Conservation (phyloP, 257 asterid species). For the Nicotiana otophora region DNA sequence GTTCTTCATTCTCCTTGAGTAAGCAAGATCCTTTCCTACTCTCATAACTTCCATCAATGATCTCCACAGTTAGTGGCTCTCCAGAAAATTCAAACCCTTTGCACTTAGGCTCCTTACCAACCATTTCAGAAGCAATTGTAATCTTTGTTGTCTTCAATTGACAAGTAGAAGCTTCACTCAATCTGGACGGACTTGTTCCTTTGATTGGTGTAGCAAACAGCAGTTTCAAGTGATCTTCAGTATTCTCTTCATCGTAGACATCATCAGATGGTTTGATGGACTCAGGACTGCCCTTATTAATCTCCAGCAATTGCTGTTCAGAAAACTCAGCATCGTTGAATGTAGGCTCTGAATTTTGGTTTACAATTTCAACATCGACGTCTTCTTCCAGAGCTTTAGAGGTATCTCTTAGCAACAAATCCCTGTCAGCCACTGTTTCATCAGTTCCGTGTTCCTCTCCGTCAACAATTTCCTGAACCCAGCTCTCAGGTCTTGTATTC, state of each 20-base stretch:
- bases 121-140: neutral
- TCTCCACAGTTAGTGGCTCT: neutral
- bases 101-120: neutral
- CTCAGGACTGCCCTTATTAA: neutral
- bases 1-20: neutral
- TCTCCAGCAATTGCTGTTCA: neutral
- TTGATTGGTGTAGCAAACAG: constrained; percentile 1
- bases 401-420: neutral
- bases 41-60: neutral
- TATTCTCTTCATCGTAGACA: neutral
- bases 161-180: neutral
- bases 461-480: neutral
- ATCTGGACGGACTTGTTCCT: neutral
- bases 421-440: neutral
- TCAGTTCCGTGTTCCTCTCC: neutral
- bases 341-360: neutral
- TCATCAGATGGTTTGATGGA: neutral
- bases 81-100: neutral
- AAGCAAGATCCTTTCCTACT: neutral
- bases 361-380: neutral
- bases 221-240: constrained; percentile 1
- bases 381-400: neutral
- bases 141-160: neutral
- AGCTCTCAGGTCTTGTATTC: neutral
- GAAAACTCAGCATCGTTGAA: neutral